phyloP scores from a whole-genome alignment of 257 asterid species.

The Cinchona pubescens region DNA sequence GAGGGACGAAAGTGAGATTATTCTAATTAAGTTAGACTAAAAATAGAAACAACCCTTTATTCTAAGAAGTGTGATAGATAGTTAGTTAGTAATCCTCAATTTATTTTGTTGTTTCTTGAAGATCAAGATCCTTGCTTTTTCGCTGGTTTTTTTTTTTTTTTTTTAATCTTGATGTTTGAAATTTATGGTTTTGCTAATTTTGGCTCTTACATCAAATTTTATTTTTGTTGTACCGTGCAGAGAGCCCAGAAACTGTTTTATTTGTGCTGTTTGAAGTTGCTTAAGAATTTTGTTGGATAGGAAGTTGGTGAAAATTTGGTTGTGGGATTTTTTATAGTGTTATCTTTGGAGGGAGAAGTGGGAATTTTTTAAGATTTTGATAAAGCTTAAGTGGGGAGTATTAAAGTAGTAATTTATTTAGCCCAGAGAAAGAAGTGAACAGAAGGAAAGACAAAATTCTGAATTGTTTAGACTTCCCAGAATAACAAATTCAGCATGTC shows the following conservation, averaged over 20 bases:
- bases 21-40: conserved; percentile 42
- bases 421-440: conserved; percentile 20
- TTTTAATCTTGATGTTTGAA: not conserved
- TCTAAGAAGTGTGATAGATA: conserved; percentile 4
- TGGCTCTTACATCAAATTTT: conserved; percentile 11
- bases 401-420: conserved; percentile 17
- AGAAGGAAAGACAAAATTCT: conserved; percentile 25
- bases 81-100: not conserved
- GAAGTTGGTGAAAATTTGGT: conserved; percentile 18
- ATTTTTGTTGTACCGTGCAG: conserved; percentile 39
- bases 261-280: conserved; percentile 35
- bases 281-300: conserved; percentile 18
- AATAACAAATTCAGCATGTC: conserved; percentile 52
- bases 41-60: conserved; percentile 29
- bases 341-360: conserved; percentile 23
- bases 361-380: conserved; percentile 27
- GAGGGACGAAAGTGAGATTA: conserved; percentile 37
- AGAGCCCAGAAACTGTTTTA: conserved; percentile 27
- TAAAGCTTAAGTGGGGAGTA: conserved; percentile 22
- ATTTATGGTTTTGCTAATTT: conserved; percentile 2
- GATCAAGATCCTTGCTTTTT: conserved; percentile 18
- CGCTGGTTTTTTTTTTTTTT: not conserved
- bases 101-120: conserved; percentile 12
- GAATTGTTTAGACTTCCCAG: conserved; percentile 19
- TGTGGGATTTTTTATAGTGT: conserved; percentile 20